Conservation (phyloP, 345 rosid species). For the Rhizophora mangle region DNA sequence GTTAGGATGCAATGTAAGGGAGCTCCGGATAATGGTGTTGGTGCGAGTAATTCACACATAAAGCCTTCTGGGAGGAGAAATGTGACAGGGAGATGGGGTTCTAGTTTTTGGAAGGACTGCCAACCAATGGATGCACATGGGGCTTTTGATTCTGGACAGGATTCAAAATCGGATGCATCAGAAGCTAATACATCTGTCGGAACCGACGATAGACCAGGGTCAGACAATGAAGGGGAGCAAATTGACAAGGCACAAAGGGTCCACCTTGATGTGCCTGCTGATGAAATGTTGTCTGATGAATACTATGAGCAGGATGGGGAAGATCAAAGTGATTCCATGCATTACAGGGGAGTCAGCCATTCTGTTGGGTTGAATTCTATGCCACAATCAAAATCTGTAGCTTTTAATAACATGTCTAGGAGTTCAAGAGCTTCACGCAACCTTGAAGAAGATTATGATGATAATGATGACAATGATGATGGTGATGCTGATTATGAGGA, state of each 20-base stretch:
- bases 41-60: conserved; percentile 39
- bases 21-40: conserved; percentile 31
- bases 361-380: conserved; percentile 53
- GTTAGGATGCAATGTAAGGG: conserved; percentile 44
- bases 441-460: conserved; percentile 33
- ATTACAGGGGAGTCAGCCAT: conserved; percentile 49
- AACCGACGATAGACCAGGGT: conserved; percentile 47
- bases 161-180: conserved; percentile 59
- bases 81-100: conserved; percentile 85
- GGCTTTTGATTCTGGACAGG: conserved; percentile 68
- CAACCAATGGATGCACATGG: conserved; percentile 66
- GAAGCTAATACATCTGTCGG: conserved; percentile 60
- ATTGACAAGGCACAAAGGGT: conserved; percentile 61
- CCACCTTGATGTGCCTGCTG: conserved; percentile 85
- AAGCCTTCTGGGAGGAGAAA: conserved; percentile 69
- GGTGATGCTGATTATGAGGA: conserved; percentile 78
- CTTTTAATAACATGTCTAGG: conserved; percentile 44
- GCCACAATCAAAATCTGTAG: conserved; percentile 43
- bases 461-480: conserved; percentile 41
- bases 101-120: conserved; percentile 96
- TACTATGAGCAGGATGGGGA: conserved; percentile 99
- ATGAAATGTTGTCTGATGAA: conserved; percentile 99
- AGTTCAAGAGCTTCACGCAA: conserved; percentile 47
- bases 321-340: conserved; percentile 75
- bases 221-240: conserved; percentile 66